Conservation (phyloP, 345 rosid genomes). For the Syzygium aromaticum region DNA sequence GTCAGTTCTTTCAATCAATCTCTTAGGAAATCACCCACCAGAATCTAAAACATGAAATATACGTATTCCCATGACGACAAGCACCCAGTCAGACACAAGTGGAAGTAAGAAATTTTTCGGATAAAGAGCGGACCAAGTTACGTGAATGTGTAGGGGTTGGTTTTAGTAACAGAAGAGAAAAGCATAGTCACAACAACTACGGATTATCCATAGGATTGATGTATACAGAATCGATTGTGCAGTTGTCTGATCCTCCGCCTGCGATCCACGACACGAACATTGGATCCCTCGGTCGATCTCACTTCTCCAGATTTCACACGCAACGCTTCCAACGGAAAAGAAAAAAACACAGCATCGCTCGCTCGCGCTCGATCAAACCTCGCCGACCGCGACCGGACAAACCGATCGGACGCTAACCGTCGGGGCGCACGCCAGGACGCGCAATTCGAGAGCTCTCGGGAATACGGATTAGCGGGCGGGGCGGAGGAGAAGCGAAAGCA, state of each 20-base stretch:
- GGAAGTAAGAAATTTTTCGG: background rate
- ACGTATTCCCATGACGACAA: background rate
- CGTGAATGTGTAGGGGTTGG: background rate
- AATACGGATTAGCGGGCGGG: background rate
- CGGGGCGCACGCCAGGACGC: background rate
- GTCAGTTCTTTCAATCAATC: background rate
- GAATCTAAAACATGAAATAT: background rate
- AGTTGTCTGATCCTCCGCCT: background rate
- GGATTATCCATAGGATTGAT: background rate
- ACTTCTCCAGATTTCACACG: background rate
- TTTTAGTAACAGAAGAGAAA: background rate
- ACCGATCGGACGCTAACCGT: background rate
- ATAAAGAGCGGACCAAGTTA: background rate
- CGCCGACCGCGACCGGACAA: background rate
- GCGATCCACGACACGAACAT: background rate
- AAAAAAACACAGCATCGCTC: background rate
- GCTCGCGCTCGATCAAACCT: background rate
- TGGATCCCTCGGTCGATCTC: background rate
- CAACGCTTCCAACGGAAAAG: background rate
- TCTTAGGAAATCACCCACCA: background rate
- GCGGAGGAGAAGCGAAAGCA: background rate
- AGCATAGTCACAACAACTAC: background rate
- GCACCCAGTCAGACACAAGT: background rate
- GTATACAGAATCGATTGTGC: background rate
- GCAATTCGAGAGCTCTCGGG: background rate